Conservation (phyloP, 208 protist species). For the Tritrichomonas foetus region DNA sequence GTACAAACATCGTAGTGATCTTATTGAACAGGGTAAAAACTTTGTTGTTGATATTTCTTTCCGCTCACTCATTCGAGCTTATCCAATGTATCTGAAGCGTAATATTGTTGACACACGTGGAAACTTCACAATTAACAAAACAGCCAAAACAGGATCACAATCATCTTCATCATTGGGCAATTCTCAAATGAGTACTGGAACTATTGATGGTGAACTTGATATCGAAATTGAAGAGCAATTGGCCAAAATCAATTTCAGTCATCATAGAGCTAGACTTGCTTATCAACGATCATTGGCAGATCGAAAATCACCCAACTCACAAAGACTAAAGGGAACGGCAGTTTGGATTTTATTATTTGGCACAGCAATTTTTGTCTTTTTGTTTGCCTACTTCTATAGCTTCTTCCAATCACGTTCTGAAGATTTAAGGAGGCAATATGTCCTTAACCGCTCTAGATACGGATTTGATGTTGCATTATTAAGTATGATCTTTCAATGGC, state of each 20-base stretch:
- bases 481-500: too few relatives aligned
- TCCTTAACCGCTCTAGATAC: too few relatives aligned
- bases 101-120: not conserved
- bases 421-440: too few relatives aligned
- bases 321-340: too few relatives aligned
- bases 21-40: not conserved
- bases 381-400: too few relatives aligned
- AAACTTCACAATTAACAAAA: not conserved
- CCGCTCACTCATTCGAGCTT: not conserved
- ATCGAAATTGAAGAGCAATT: not conserved
- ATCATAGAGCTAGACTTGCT: not conserved
- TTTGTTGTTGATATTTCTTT: conserved; percentile 26
- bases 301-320: not conserved
- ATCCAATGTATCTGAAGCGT: not conserved
- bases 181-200: not conserved
- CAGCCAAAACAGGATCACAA: not conserved
- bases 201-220: too few relatives aligned
- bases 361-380: too few relatives aligned
- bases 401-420: too few relatives aligned
- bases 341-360: too few relatives aligned
- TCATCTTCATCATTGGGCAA: not conserved
- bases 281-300: not conserved
- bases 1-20: not conserved
- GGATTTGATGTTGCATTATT: too few relatives aligned
- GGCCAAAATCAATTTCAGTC: not conserved